These are phyloP conservation scores for Phaffomyces antillensis DNA, from an alignment of 805 yeast genomes.

Conservation along the genomic window DNA sequence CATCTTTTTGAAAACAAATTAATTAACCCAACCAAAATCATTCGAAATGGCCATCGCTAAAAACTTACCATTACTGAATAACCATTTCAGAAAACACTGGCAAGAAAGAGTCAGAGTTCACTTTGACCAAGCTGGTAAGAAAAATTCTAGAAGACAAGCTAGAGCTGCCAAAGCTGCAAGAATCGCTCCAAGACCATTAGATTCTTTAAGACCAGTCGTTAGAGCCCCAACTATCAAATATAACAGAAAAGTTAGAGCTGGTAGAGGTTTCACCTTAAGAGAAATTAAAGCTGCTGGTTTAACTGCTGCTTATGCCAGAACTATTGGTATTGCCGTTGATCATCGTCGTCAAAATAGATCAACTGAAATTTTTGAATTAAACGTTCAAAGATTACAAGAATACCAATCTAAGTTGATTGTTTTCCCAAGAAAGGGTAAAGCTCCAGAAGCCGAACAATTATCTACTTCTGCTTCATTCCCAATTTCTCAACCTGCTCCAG, in stretches of 20 bases:
- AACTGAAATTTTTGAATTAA: constrained; percentile 88
- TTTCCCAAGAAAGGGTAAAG: constrained; percentile 87
- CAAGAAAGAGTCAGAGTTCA: constrained; percentile 99
- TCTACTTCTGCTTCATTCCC: constrained; percentile 84
- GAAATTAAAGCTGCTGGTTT: constrained; percentile 98
- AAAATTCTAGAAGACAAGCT: constrained; percentile 92
- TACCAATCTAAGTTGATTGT: constrained; percentile 93
- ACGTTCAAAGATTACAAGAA: constrained; percentile 94
- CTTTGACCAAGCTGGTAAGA: constrained; percentile 99
- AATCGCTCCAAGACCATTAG: constrained; percentile 97
- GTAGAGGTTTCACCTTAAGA: constrained; percentile 98
- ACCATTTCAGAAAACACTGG: constrained; percentile 99
- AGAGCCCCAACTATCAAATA: constrained; percentile 98
- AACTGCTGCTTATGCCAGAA: constrained; percentile 91
- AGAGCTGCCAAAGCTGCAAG: constrained; percentile 91
- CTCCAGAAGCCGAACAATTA: constrained; percentile 71
- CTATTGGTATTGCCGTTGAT: constrained; percentile 98
- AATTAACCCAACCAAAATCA: not conserved
- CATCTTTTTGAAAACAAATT: not conserved
- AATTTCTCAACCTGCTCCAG: constrained; percentile 70
- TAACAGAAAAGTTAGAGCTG: constrained; percentile 99
- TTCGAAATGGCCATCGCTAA: constrained; percentile 80
- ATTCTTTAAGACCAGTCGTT: constrained; percentile 92
- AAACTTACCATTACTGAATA: constrained; percentile 98
- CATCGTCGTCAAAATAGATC: constrained; percentile 99